A percentile compares a stretch with the other conserved stretches of the same genome.
phyloP scores from a whole-genome alignment of 371 early-diverging fungal genomes.

The Actinomortierella ambigua region DNA sequence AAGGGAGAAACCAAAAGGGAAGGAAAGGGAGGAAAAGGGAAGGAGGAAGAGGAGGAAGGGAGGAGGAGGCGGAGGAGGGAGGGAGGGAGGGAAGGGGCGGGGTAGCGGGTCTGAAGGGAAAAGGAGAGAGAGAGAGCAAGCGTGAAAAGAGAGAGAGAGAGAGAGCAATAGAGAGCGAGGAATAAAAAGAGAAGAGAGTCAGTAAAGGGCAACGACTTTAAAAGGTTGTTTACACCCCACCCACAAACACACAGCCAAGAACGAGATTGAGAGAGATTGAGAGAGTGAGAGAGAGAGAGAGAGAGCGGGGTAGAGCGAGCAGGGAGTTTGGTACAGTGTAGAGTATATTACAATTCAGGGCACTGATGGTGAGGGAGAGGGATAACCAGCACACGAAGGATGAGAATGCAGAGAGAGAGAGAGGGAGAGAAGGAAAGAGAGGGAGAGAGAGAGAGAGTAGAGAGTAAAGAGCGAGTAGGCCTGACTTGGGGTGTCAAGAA shows the following conservation, averaged over 20 bases:
- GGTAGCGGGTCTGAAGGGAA: conserved; percentile 4
- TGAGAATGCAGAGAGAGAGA: no score
- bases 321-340: no score
- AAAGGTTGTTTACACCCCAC: conserved; percentile 2
- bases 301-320: neutral
- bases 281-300: conserved; percentile 12
- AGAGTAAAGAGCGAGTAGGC: neutral
- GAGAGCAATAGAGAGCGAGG: conserved; percentile 2
- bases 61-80: neutral
- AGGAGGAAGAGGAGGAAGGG: conserved; percentile 11
- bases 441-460: neutral
- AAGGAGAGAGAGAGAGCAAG: neutral
- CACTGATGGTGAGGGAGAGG: no score
- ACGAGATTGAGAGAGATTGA: conserved; percentile 7
- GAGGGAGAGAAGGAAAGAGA: no score
- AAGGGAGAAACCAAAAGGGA: neutral
- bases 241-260: no score
- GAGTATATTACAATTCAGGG: no score
- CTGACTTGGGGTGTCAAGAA: no score
- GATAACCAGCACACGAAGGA: no score
- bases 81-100: neutral
- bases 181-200: neutral
- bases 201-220: conserved; percentile 1
- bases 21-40: neutral
- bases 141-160: conserved; percentile 4